phyloP scores from a whole-genome alignment of 2,329 filamentous ascomycete species.

The Venturia asperata region DNA sequence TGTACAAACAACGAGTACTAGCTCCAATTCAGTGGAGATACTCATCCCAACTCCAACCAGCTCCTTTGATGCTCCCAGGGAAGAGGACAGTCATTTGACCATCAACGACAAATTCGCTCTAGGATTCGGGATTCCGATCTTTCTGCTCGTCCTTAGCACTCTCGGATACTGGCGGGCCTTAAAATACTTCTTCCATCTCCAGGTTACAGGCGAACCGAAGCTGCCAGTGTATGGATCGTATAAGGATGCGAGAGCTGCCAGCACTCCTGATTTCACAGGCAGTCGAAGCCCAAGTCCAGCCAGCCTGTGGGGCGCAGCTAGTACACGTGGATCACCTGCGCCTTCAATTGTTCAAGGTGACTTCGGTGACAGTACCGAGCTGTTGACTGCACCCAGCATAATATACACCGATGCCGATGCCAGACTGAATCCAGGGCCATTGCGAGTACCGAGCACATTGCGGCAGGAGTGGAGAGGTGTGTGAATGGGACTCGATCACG shows the following conservation, averaged over 20 bases:
- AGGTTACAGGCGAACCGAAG: conserved; percentile 8
- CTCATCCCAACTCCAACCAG: conserved; percentile 13
- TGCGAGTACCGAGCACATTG: neutral
- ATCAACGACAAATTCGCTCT: conserved; percentile 15
- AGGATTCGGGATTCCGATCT: conserved; percentile 12
- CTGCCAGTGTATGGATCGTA: conserved; percentile 11
- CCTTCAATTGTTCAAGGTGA: neutral
- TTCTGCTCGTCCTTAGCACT: conserved; percentile 11
- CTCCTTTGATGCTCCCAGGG: conserved; percentile 12
- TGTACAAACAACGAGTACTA: neutral
- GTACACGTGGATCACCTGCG: neutral
- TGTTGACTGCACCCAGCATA: conserved; percentile 5
- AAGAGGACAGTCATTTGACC: conserved; percentile 6
- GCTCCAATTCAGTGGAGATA: neutral
- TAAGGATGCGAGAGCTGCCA: neutral
- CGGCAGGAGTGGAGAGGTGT: conserved; percentile 13
- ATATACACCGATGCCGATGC: neutral
- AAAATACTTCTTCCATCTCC: conserved; percentile 14
- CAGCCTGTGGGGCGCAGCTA: conserved; percentile 17
- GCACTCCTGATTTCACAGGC: neutral
- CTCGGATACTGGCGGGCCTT: conserved; percentile 16
- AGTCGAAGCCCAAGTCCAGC: neutral
- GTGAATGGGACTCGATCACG: neutral
- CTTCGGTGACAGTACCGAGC: neutral
- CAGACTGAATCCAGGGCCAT: neutral